Evolutionary conservation across 1,284 basidiomycete genomes (phyloP), one percentile per base, ranked within the genome.

Genomic region (Cryptococcus sp.): DNA sequence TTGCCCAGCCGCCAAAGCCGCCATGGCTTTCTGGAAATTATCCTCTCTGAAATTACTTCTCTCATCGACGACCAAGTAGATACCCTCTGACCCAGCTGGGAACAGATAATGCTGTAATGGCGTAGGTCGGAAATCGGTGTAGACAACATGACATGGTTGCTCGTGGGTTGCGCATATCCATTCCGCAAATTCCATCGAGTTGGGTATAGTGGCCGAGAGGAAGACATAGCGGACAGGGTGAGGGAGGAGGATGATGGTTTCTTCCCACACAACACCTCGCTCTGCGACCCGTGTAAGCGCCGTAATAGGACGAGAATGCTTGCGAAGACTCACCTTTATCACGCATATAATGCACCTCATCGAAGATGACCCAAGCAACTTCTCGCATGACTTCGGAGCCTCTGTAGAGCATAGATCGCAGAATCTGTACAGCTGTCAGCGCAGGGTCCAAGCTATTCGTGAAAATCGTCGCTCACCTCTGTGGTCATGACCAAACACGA

Each of bases 331-430:
- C 25, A 80, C 80, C 81, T 65, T 94, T 93, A 82, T 99, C 96
- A 64, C 96, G 89, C 96, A 99, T 99, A 80, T 99, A 99, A 78
- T 99, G 96, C 62, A 99, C 97, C 79, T 99, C 96, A 76, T 99
- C 96, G 75, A 99, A 99, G 59, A 99, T 86, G 62, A 99, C 95
- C 96, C 96, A 99, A 0, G 94, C 95, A 16, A 99, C 95, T 81
- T 99, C 96, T 61, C 96, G 90, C 91, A 99, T 97, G 69, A 99
- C 89, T 79, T 99, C 96, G 17, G 93, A 97, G 44, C 96, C 96
- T 56, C 96, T 87, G 75, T 99, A 99, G 38, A 99, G 82, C 95
- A 99, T 99, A 1, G 94, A 98, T 15, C 96, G 87, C 56, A 99
- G 79, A 88, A 99, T 99, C 91, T 95, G 57, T 5, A 3, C 7